These are phyloP conservation scores for Coffea canephora DNA, from an alignment of 257 asterid species.

Conservation along the genomic window DNA sequence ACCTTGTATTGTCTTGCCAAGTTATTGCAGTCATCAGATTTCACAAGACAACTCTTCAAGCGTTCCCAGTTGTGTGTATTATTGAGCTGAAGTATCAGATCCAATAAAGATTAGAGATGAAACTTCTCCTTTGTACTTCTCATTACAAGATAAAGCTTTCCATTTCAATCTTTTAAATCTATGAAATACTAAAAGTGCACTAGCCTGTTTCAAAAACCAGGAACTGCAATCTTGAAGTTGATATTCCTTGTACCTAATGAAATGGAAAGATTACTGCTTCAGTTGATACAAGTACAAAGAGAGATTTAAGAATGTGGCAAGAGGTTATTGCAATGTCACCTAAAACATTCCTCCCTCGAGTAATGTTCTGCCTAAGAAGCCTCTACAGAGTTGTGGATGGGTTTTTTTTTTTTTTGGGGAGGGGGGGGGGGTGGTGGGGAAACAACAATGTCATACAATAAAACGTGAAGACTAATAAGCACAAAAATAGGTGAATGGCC, in stretches of 20 bases:
- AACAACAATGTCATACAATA: background rate
- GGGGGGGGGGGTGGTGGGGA: background rate
- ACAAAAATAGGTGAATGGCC: background rate
- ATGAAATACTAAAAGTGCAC: conserved; percentile 8
- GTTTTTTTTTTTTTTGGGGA: background rate
- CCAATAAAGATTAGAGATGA: background rate
- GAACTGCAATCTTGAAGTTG: conserved; percentile 88
- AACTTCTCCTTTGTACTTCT: background rate
- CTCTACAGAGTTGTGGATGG: background rate
- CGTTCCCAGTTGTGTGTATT: conserved; percentile 70
- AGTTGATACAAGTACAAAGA: background rate
- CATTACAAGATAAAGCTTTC: background rate
- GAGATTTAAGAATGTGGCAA: background rate
- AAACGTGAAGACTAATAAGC: background rate
- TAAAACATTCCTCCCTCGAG: background rate
- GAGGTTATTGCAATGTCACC: background rate
- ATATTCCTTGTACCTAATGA: conserved; percentile 78
- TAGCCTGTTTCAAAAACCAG: conserved; percentile 87
- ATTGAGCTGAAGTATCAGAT: conserved; percentile 59
- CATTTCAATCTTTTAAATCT: background rate
- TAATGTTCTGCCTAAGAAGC: background rate
- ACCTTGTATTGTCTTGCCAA: conserved; percentile 77
- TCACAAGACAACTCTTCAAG: conserved; percentile 83
- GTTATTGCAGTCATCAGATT: conserved; percentile 64
- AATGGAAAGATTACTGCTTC: conserved; percentile 6